Base-by-base conservation (phyloP, 208 protist genomes). In the Trypanosomatidae sp. region DNA sequence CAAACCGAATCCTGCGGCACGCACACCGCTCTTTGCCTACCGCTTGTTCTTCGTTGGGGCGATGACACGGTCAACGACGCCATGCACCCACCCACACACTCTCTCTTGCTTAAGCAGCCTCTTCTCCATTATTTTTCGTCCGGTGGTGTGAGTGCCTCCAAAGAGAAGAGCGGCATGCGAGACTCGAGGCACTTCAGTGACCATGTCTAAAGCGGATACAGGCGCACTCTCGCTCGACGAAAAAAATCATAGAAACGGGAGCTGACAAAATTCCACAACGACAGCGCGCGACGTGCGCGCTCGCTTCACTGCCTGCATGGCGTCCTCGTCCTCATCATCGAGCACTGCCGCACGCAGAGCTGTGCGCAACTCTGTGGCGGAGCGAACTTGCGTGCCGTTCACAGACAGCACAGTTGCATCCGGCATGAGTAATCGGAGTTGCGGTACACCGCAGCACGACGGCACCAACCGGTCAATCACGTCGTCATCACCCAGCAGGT, bases 401-500 rank as follows among this genome's bases (percentile, higher is more conserved):
- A 92, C 84, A 3, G 75, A 60, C 1, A 85, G 53, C 33, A 91
- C 77, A 19, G 64, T 30, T 13, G 74, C 64, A 22, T 73, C 70
- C 5, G 74, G 74, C 39, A 74, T 41, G 55, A 88, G 66, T 1
- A 49, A 46, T 0, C 56, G 66, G 28, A 88, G 36, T 62, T 81
- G 75, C 1, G 85, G 43, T 8, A 74, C 71, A 4, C 67, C 39
- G 52, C 77, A 78, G 49, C 62, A 69, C 44, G 64, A 25, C 13
- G 79, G 79, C 55, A 87, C 71, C 4, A 90, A 30, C 17, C 22
- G 50, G n/a, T 60, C 36, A 55, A 86, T 46, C 64, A 73, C 56
- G 2, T 60, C 56, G 1, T 71, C 69, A 22, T 89, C 79, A 5
- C 36, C 55, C 25, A 86, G 58, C n/a, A 74, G 30, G 19, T 66